phyloP scores from a whole-genome alignment of 768 basidiomycete genomes.

The Hygrocybe coccinea region DNA sequence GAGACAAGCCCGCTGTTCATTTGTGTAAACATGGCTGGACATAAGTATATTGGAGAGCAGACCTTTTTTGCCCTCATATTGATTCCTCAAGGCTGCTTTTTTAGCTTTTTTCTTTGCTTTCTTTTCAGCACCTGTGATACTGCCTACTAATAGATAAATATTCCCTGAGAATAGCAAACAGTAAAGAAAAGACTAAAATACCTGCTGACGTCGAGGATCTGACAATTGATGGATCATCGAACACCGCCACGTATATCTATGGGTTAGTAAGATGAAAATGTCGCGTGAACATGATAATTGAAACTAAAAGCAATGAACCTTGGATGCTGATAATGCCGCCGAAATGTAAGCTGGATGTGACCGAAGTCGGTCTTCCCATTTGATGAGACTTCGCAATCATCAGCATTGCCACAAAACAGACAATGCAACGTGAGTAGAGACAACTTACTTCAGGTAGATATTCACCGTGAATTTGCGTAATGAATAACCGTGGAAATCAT shows the following conservation, averaged over 20 bases:
- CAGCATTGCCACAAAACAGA: conserved; percentile 1
- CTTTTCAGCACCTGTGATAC: conserved; percentile 60
- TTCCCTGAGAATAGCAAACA: background rate
- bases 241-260: conserved; percentile 69
- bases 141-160: conserved; percentile 25
- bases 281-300: background rate
- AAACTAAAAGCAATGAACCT: conserved; percentile 38
- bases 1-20: conserved; percentile 27
- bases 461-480: conserved; percentile 83
- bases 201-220: conserved; percentile 38
- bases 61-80: conserved; percentile 75
- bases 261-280: background rate
- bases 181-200: conserved; percentile 15
- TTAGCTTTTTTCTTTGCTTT: conserved; percentile 86
- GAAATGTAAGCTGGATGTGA: conserved; percentile 73
- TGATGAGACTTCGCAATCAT: conserved; percentile 51
- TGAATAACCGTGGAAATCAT: conserved; percentile 96
- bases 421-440: background rate
- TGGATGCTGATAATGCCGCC: conserved; percentile 65
- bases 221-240: conserved; percentile 66
- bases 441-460: conserved; percentile 75
- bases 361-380: conserved; percentile 77
- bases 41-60: conserved; percentile 8
- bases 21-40: background rate
- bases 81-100: conserved; percentile 62